Percentiles rank a stretch among this genome's conserved stretches.
These are phyloP conservation scores for Blastobotrys serpentis DNA, from an alignment of 1,139 yeast species.

Conservation along the genomic window DNA sequence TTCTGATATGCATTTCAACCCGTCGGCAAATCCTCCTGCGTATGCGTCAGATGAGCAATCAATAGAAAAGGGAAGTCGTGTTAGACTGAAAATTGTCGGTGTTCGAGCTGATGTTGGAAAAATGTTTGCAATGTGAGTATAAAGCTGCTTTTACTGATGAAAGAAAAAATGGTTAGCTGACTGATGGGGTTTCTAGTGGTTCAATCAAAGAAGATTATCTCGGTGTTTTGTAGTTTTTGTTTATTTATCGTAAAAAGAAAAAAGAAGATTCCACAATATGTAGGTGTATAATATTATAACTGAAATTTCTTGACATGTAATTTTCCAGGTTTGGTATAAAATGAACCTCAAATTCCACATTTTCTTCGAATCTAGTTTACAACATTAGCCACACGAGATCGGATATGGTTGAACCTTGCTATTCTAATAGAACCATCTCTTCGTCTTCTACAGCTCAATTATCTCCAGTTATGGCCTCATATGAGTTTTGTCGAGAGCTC, in stretches of 20 bases:
- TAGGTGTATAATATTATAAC: slow-evolving; percentile 1
- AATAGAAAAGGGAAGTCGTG: slow-evolving; percentile 89
- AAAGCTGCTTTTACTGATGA: neutral
- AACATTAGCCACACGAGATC: no score
- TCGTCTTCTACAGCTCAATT: neutral
- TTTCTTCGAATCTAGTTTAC: no score
- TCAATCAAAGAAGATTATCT: slow-evolving; percentile 95
- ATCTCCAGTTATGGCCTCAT: no score
- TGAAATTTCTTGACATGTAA: slow-evolving; percentile 2
- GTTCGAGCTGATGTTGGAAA: slow-evolving; percentile 97
- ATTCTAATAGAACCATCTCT: neutral
- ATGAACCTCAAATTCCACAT: neutral
- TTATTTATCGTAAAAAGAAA: slow-evolving; percentile 2
- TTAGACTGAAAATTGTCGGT: slow-evolving; percentile 93
- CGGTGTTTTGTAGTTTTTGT: slow-evolving; percentile 59
- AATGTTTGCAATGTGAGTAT: slow-evolving; percentile 73
- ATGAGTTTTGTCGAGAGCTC: neutral
- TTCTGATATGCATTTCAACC: slow-evolving; percentile 88
- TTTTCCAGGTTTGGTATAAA: neutral
- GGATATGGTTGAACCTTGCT: neutral
- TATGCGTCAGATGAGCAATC: slow-evolving; percentile 94
- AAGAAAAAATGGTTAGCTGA: slow-evolving; percentile 11
- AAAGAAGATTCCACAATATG: neutral
- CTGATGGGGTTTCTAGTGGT: slow-evolving; percentile 46
- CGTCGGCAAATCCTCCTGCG: slow-evolving; percentile 98